Conservation (phyloP, 1,284 basidiomycete species). For the Ceratobasidium sp. region DNA sequence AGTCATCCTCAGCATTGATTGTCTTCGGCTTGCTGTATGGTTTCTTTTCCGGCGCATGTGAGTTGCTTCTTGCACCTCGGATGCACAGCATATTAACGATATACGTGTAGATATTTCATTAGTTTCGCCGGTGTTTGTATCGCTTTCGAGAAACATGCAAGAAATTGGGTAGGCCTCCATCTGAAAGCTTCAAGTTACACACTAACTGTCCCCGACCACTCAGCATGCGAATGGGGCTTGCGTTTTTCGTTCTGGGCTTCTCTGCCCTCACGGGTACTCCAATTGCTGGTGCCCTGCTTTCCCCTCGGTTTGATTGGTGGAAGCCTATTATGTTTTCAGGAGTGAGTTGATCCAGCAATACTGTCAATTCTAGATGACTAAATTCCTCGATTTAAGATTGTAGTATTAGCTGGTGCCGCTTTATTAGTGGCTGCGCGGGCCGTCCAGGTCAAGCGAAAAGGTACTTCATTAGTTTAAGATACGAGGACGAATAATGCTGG, state of each 20-base stretch:
- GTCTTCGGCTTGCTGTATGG: constrained; percentile 42
- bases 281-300: constrained; percentile 37
- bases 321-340: constrained; percentile 32
- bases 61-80: not conserved
- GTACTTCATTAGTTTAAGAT: constrained; percentile 12
- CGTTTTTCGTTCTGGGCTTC: constrained; percentile 33
- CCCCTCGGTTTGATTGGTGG: constrained; percentile 34
- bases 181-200: not conserved
- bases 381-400: not conserved
- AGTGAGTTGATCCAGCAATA: constrained; percentile 6
- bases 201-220: not conserved
- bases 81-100: not conserved
- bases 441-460: constrained; percentile 26
- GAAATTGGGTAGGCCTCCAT: constrained; percentile 33
- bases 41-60: constrained; percentile 41
- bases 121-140: constrained; percentile 28
- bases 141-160: constrained; percentile 23
- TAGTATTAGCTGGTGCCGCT: constrained; percentile 22
- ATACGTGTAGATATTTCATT: constrained; percentile 28
- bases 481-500: not conserved
- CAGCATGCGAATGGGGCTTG: constrained; percentile 37
- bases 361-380: not conserved
- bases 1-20: constrained; percentile 30
- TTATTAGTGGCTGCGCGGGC: constrained; percentile 3
- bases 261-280: constrained; percentile 36